phyloP scores from a whole-genome alignment of 495 filamentous ascomycete species.

The Aspergillus sparsus region DNA sequence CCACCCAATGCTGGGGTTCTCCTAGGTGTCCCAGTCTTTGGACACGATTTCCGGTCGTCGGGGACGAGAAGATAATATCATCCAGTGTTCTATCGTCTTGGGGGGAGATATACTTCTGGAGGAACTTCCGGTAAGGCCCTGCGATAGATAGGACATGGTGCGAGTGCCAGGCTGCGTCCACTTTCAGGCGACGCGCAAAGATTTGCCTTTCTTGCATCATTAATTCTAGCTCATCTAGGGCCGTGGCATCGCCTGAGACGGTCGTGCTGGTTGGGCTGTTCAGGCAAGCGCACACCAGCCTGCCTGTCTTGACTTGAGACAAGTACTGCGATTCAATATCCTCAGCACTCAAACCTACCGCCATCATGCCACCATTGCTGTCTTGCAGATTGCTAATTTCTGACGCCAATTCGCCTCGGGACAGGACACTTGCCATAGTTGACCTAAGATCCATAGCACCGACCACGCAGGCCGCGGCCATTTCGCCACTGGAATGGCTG shows the following conservation, averaged over 20 bases:
- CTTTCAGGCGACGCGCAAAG: constrained; percentile 56
- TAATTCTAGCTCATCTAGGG: constrained; percentile 41
- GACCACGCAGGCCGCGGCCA: constrained; percentile 44
- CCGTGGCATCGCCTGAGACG: constrained; percentile 40
- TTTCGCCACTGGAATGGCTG: constrained; percentile 66
- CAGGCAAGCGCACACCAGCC: constrained; percentile 45
- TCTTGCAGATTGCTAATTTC: constrained; percentile 15
- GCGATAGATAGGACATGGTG: constrained; percentile 54
- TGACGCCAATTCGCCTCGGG: constrained; percentile 27
- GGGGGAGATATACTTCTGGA: neutral
- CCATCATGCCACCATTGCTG: constrained; percentile 36
- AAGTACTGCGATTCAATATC: constrained; percentile 24
- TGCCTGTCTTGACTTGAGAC: neutral
- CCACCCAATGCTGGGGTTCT: constrained; percentile 15
- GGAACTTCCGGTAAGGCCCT: constrained; percentile 25
- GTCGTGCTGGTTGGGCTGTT: constrained; percentile 50
- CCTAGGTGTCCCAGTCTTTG: too few species aligned
- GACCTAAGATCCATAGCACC: constrained; percentile 40
- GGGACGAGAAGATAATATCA: too few species aligned
- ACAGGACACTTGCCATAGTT: constrained; percentile 32
- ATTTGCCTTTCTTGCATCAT: constrained; percentile 44
- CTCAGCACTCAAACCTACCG: constrained; percentile 31
- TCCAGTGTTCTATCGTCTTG: constrained; percentile 19
- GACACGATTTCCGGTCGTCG: too few species aligned
- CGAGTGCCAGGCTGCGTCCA: constrained; percentile 66